Evolutionary conservation across 345 rosid genomes (phyloP), one percentile per base, ranked within the genome.

Genomic region (Eucalyptus viminalis): DNA sequence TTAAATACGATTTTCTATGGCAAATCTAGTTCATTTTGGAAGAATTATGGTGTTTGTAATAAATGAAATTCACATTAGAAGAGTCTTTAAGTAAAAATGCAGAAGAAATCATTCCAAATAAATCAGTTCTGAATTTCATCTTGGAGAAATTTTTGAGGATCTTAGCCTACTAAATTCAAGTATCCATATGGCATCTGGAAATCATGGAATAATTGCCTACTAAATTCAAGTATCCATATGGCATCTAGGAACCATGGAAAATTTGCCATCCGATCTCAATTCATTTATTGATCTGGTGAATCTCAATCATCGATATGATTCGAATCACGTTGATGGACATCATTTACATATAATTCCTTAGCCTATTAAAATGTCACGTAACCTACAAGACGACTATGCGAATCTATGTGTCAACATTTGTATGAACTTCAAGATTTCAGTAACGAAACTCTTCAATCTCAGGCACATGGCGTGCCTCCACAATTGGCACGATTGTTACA

Each of bases 31-130:
- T 65, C 44, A 31, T 69, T 69, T 72, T 0, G 45, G 14, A 0
- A 37, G 27, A 37, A 10, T 72, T 37, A 0, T 1, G 45, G 45
- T 19, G 0, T 3, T 37, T 6, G 45, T 10, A 37, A 0, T 19
- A 10, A 72, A 37, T 72, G 8, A 11, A 37, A 72, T 72, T 72
- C 45, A 37, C 0, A 37, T 19, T 3, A 37, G 27, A 72, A 37
- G 45, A 72, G 81, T 72, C 45, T 37, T 34, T 19, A 19, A 37
- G 14, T 72, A 10, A 72, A 72, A 37, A 9, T 10, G 45, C 0
- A 69, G 19, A 31, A 31, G n/a, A 65, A 37, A 8, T 72, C 45
- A 72, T 34, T 72, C 14, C 44, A 72, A 72, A 37, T 37, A 72
- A 19, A 19, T 72, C 25, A 10, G 4, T 72, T 12, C 45, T 72